Evolutionary conservation across 768 basidiomycete genomes (phyloP).

Genomic region (Leccinellum rugosiceps): DNA sequence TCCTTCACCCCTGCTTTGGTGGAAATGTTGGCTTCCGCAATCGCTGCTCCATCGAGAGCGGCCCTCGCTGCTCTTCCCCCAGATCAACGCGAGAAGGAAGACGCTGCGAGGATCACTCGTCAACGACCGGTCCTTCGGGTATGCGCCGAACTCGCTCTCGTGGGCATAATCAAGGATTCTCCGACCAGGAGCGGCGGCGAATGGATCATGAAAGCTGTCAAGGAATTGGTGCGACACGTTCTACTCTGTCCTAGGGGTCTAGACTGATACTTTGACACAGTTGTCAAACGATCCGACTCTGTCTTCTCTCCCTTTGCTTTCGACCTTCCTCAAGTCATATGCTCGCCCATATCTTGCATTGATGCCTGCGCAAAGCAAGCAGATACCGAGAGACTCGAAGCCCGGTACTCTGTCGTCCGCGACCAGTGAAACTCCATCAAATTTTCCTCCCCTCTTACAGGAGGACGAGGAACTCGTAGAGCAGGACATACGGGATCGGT

Average conservation of each 20-base stretch:
- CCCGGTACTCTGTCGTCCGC: slow-evolving; percentile 50
- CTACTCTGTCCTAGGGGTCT: slow-evolving; percentile 6
- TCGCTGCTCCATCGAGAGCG: slow-evolving; percentile 57
- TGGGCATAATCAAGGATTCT: slow-evolving; percentile 77
- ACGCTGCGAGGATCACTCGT: slow-evolving; percentile 67
- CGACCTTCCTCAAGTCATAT: slow-evolving; percentile 93
- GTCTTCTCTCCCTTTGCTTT: slow-evolving; percentile 84
- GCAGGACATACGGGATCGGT: slow-evolving; percentile 80
- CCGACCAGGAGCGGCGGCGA: slow-evolving; percentile 73
- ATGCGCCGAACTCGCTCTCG: slow-evolving; percentile 85
- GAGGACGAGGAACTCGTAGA: slow-evolving; percentile 80
- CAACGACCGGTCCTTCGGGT: slow-evolving; percentile 87
- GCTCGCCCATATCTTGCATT: slow-evolving; percentile 86
- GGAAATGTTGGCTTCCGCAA: slow-evolving; percentile 51
- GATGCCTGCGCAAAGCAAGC: slow-evolving; percentile 52
- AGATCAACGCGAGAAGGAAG: slow-evolving; percentile 93
- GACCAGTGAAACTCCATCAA: slow-evolving; percentile 31
- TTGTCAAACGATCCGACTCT: slow-evolving; percentile 83
- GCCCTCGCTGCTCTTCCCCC: slow-evolving; percentile 53
- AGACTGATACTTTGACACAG: slow-evolving; percentile 39
- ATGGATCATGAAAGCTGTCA: slow-evolving; percentile 84
- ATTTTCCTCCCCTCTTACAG: slow-evolving; percentile 39
- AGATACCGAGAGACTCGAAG: slow-evolving; percentile 53
- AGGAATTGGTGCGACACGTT: slow-evolving; percentile 66
- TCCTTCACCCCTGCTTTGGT: slow-evolving; percentile 75